Evolutionary conservation across 148 eudicot species (phyloP).

Genomic region (Fagopyrum homotropicum): DNA sequence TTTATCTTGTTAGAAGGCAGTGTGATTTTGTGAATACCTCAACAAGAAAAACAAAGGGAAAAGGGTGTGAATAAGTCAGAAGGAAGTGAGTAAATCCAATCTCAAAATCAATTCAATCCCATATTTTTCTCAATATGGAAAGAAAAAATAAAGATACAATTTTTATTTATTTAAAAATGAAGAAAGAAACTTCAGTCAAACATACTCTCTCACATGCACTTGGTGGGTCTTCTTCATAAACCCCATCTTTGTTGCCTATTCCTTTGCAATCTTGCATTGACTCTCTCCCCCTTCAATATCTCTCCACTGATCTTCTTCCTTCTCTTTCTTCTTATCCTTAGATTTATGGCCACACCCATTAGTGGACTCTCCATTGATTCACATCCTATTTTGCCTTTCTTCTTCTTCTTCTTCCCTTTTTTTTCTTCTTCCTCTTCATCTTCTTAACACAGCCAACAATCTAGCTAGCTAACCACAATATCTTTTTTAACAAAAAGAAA

Average conservation of each 20-base stretch:
- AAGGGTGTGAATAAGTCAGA: not conserved
- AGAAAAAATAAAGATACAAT: not conserved
- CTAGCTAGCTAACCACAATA: not conserved
- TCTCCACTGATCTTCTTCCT: slow-evolving; percentile 15
- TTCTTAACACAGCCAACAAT: slow-evolving; percentile 10
- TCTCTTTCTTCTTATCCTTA: slow-evolving; percentile 10
- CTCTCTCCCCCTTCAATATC: slow-evolving; percentile 14
- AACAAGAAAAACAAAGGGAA: not conserved
- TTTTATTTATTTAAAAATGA: not conserved
- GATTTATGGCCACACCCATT: slow-evolving; percentile 31
- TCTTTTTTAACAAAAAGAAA: not conserved
- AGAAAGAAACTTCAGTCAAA: not conserved
- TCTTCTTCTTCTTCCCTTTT: slow-evolving; percentile 12
- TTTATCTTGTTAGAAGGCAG: no score
- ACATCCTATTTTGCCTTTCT: slow-evolving; percentile 25
- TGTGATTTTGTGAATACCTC: not conserved
- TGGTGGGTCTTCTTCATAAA: slow-evolving; percentile 36
- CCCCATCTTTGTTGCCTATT: slow-evolving; percentile 46
- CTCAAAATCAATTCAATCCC: not conserved
- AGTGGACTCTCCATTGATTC: slow-evolving; percentile 62
- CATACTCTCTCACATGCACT: slow-evolving; percentile 2
- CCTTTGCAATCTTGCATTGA: slow-evolving; percentile 27
- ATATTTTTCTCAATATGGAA: not conserved
- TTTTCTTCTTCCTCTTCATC: not conserved
- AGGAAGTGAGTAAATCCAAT: not conserved